phyloP scores from a whole-genome alignment of 306 rosid genomes.

The Lotus japonicus region DNA sequence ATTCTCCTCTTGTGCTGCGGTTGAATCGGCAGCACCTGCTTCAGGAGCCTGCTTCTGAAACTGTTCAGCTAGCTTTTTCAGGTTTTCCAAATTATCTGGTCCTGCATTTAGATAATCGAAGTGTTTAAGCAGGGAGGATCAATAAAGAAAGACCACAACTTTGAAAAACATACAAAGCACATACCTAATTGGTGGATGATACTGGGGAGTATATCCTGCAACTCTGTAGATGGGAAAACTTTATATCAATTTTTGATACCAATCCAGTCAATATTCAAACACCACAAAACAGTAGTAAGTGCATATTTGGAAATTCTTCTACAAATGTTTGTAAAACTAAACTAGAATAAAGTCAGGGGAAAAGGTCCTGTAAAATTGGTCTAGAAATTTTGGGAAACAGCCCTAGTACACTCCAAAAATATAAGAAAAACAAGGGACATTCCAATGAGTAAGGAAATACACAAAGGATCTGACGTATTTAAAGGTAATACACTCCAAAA shows the following conservation, averaged over 20 bases:
- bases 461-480: no score
- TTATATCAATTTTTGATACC: background rate
- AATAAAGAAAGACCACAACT: background rate
- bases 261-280: background rate
- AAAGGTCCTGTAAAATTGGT: background rate
- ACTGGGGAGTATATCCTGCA: conserved; percentile 96
- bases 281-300: background rate
- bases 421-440: no score
- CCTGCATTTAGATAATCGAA: conserved; percentile 39
- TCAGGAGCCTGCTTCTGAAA: conserved; percentile 83
- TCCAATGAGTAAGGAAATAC: background rate
- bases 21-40: conserved; percentile 38
- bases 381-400: background rate
- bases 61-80: conserved; percentile 84
- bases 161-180: background rate
- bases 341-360: no score
- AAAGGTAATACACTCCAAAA: background rate
- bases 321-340: no score
- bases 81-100: conserved; percentile 88
- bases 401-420: background rate
- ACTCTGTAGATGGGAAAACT: conserved; percentile 44
- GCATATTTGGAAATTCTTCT: no score
- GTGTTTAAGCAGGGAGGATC: background rate
- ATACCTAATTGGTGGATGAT: conserved; percentile 88
- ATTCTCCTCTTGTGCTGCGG: conserved; percentile 43